Conservation (phyloP, 1,139 yeast species). For the Pneumocystis carinii region DNA sequence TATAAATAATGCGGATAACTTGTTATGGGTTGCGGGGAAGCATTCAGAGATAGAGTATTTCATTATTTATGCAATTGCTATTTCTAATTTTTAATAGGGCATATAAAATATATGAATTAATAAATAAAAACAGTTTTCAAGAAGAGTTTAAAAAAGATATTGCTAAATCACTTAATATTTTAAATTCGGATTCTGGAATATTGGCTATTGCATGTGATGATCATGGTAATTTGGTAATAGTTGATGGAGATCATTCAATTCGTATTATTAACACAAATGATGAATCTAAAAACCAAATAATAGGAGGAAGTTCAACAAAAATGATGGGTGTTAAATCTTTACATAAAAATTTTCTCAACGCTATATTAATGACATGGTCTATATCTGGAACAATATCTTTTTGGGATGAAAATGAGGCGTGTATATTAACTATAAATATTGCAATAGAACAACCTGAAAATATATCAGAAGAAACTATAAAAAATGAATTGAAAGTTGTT, state of each 20-base stretch:
- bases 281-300: not conserved
- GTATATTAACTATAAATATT: not conserved
- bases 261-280: not conserved
- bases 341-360: not conserved
- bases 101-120: not conserved
- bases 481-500: not conserved
- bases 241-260: not conserved
- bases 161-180: not conserved
- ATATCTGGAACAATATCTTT: not conserved
- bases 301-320: not conserved
- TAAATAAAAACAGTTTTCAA: not conserved
- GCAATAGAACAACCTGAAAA: not conserved
- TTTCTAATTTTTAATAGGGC: not conserved
- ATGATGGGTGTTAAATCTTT: not conserved
- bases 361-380: constrained; percentile 1
- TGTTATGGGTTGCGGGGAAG: not conserved
- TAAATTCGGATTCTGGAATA: not conserved
- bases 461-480: not conserved
- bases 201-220: not conserved
- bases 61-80: not conserved
- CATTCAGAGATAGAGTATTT: not conserved
- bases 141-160: not conserved
- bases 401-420: not conserved
- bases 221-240: not conserved
- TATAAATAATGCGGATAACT: not conserved